Evolutionary conservation across 805 yeast genomes (phyloP).

Genomic region (Metschnikowia baotianmanensis): DNA sequence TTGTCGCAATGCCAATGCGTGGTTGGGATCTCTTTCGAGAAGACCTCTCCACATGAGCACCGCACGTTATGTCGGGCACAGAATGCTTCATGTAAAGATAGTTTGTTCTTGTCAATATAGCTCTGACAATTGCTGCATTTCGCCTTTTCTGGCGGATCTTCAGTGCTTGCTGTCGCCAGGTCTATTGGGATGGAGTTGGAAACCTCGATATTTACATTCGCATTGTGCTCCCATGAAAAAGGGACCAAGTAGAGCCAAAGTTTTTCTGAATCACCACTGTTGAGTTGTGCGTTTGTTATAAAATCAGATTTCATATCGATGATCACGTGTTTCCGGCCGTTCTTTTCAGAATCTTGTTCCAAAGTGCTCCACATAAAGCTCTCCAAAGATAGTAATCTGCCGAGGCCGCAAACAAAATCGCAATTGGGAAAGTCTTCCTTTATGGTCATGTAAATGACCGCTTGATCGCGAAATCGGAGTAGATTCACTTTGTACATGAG

Average conservation of each 20-base stretch:
- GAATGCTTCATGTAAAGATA: slow-evolving; percentile 48
- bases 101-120: slow-evolving; percentile 27
- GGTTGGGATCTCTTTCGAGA: slow-evolving; percentile 43
- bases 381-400: slow-evolving; percentile 35
- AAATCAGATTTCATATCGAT: slow-evolving; percentile 22
- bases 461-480: neutral
- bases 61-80: slow-evolving; percentile 48
- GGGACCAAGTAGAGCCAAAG: slow-evolving; percentile 34
- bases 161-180: slow-evolving; percentile 16
- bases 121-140: slow-evolving; percentile 38
- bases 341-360: slow-evolving; percentile 23
- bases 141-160: neutral
- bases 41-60: slow-evolving; percentile 36
- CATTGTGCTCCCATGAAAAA: slow-evolving; percentile 34
- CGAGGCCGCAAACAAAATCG: slow-evolving; percentile 37
- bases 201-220: neutral
- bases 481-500: slow-evolving; percentile 18
- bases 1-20: slow-evolving; percentile 67
- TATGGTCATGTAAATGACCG: slow-evolving; percentile 4
- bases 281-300: slow-evolving; percentile 17
- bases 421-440: slow-evolving; percentile 21
- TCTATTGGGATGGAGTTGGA: slow-evolving; percentile 41
- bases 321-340: slow-evolving; percentile 13
- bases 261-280: neutral
- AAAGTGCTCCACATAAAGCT: slow-evolving; percentile 35